Evolutionary conservation across 345 rosid species (phyloP).

Genomic region (Ceriops zippeliana): DNA sequence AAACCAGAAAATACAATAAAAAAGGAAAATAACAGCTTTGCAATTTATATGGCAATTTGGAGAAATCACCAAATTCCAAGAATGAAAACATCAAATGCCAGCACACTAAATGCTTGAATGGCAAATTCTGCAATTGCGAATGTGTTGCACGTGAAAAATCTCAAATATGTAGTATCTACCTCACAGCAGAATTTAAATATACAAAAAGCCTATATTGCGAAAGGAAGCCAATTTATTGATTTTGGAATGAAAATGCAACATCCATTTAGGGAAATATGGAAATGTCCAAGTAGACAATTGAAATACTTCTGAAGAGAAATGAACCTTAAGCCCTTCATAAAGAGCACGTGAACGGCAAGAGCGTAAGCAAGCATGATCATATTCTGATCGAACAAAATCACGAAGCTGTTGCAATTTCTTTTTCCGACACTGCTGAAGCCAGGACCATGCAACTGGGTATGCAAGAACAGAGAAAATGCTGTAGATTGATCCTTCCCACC

Average conservation of each 20-base stretch:
- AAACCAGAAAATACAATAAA: not conserved
- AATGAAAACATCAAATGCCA: not conserved
- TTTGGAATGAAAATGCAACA: too few relatives aligned
- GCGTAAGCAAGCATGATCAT: conserved; percentile 92
- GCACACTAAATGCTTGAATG: not conserved
- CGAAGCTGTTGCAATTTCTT: conserved; percentile 84
- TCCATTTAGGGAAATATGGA: too few relatives aligned
- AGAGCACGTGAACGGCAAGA: conserved; percentile 97
- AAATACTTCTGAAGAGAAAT: conserved; percentile 9
- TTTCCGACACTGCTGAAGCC: conserved; percentile 76
- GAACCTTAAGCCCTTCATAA: conserved; percentile 91
- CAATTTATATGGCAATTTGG: not conserved
- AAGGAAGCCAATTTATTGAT: too few relatives aligned
- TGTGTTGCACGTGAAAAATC: too few relatives aligned
- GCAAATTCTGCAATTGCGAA: not conserved
- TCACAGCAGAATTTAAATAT: too few relatives aligned
- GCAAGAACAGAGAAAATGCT: conserved; percentile 69
- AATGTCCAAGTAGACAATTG: too few relatives aligned
- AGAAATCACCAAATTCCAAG: not conserved
- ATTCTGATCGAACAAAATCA: conserved; percentile 91
- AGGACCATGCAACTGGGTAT: conserved; percentile 90
- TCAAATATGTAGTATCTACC: too few relatives aligned
- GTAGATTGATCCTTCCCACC: conserved; percentile 94
- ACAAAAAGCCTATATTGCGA: too few relatives aligned
- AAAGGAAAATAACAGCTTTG: not conserved